phyloP scores from a whole-genome alignment of 2,329 filamentous ascomycete species.

The Nannizzia gypsea region DNA sequence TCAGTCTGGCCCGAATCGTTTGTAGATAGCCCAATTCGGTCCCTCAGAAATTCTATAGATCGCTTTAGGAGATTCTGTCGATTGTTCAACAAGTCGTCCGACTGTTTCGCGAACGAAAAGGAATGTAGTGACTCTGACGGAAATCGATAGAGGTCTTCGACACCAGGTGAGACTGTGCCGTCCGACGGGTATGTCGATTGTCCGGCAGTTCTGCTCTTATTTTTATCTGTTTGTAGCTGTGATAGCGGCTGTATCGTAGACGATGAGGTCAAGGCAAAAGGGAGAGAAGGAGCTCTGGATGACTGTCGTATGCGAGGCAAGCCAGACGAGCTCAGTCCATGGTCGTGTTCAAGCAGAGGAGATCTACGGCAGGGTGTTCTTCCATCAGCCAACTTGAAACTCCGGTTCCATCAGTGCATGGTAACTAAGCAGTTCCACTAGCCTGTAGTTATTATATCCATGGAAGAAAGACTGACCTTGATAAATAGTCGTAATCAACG shows the following conservation, averaged over 20 bases:
- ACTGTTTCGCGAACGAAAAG: conserved; percentile 94
- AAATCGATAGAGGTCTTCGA: conserved; percentile 84
- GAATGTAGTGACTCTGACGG: conserved; percentile 94
- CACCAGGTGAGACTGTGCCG: conserved; percentile 53
- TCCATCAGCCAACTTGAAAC: not conserved
- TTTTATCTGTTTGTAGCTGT: conserved; percentile 48
- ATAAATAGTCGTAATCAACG: conserved; percentile 56
- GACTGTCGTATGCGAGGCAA: conserved; percentile 85
- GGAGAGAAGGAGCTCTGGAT: conserved; percentile 52
- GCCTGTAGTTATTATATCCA: not conserved
- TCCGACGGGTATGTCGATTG: conserved; percentile 45
- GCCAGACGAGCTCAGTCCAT: conserved; percentile 73
- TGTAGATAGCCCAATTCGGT: conserved; percentile 71
- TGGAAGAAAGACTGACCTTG: conserved; percentile 46
- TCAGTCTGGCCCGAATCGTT: conserved; percentile 65
- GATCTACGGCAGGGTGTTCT: conserved; percentile 44
- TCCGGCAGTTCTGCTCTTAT: conserved; percentile 45
- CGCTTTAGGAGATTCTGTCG: conserved; percentile 87
- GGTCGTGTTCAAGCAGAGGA: conserved; percentile 76
- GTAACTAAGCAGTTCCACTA: not conserved
- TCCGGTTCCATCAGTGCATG: conserved; percentile 3
- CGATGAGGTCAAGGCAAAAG: conserved; percentile 49
- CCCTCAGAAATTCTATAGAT: conserved; percentile 92
- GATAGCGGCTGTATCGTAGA: conserved; percentile 57
- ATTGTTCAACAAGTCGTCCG: conserved; percentile 80